phyloP scores from a whole-genome alignment of 2,329 filamentous ascomycete genomes.

The Epichloe glyceriae region DNA sequence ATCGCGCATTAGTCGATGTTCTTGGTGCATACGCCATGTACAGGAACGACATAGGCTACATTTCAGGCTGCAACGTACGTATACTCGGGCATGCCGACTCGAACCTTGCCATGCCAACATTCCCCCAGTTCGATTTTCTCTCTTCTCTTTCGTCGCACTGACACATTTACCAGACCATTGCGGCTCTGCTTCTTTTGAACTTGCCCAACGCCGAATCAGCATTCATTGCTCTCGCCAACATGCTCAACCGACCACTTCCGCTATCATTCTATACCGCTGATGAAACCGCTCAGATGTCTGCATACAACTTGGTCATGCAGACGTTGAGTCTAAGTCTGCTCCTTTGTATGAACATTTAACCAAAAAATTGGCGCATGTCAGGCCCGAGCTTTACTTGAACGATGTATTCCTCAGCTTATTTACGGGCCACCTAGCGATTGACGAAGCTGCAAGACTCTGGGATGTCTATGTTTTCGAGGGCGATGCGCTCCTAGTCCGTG shows the following conservation, averaged over 20 bases:
- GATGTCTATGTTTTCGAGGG: slow-evolving; percentile 77
- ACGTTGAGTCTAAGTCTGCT: slow-evolving; percentile 51
- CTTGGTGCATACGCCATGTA: slow-evolving; percentile 73
- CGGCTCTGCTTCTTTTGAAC: slow-evolving; percentile 61
- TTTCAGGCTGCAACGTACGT: slow-evolving; percentile 61
- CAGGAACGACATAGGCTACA: slow-evolving; percentile 67
- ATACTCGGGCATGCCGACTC: not conserved
- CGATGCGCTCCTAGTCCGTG: slow-evolving; percentile 57
- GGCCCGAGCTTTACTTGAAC: slow-evolving; percentile 42
- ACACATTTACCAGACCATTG: slow-evolving; percentile 43
- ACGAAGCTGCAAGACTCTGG: slow-evolving; percentile 62
- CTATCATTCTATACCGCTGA: slow-evolving; percentile 66
- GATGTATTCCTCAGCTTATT: slow-evolving; percentile 53
- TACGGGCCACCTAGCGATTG: slow-evolving; percentile 48
- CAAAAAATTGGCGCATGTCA: slow-evolving; percentile 29
- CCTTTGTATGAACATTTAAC: slow-evolving; percentile 52
- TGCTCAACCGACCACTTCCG: slow-evolving; percentile 63
- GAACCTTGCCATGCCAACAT: too few species aligned
- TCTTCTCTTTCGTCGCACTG: not conserved
- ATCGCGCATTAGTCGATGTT: slow-evolving; percentile 56
- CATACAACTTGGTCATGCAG: slow-evolving; percentile 56
- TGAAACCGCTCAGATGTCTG: slow-evolving; percentile 51
- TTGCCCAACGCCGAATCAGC: slow-evolving; percentile 48
- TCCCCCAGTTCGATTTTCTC: too few species aligned
- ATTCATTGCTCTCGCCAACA: slow-evolving; percentile 62